Evolutionary conservation across 805 yeast species (phyloP).

Genomic region (Schwanniomyces yamadae): DNA sequence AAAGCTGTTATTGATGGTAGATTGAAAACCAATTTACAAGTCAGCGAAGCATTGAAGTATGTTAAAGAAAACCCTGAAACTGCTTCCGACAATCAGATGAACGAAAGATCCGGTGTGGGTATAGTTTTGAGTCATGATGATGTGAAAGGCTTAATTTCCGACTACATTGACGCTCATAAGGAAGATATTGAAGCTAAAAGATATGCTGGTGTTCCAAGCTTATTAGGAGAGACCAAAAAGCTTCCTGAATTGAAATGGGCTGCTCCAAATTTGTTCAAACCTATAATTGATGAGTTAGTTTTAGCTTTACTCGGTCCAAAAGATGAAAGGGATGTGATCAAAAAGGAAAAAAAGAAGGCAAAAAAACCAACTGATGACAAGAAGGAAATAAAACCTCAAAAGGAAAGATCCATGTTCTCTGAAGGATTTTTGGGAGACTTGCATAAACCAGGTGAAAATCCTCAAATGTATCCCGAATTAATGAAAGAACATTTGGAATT

Average conservation of each 20-base stretch:
- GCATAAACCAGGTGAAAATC: slow-evolving; percentile 94
- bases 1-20: slow-evolving; percentile 63
- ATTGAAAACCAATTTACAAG: slow-evolving; percentile 67
- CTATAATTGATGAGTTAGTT: slow-evolving; percentile 77
- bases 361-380: slow-evolving; percentile 18
- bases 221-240: slow-evolving; percentile 74
- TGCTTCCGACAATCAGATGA: slow-evolving; percentile 51
- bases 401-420: slow-evolving; percentile 73
- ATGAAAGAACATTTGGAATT: slow-evolving; percentile 76
- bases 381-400: slow-evolving; percentile 10
- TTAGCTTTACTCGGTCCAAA: slow-evolving; percentile 82
- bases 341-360: slow-evolving; percentile 67
- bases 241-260: slow-evolving; percentile 88
- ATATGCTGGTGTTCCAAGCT: slow-evolving; percentile 73
- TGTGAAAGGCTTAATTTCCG: slow-evolving; percentile 54
- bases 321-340: slow-evolving; percentile 86
- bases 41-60: slow-evolving; percentile 78
- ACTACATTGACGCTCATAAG: slow-evolving; percentile 59
- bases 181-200: slow-evolving; percentile 66
- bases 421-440: slow-evolving; percentile 96
- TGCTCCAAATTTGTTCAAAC: slow-evolving; percentile 80
- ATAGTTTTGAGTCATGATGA: slow-evolving; percentile 65
- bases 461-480: slow-evolving; percentile 83
- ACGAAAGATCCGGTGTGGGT: slow-evolving; percentile 76
- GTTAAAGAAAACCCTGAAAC: slow-evolving; percentile 49